Percentiles rank a stretch among this genome's conserved stretches.
Conservation (phyloP, 257 asterid genomes). For the Solanum arcanum region DNA sequence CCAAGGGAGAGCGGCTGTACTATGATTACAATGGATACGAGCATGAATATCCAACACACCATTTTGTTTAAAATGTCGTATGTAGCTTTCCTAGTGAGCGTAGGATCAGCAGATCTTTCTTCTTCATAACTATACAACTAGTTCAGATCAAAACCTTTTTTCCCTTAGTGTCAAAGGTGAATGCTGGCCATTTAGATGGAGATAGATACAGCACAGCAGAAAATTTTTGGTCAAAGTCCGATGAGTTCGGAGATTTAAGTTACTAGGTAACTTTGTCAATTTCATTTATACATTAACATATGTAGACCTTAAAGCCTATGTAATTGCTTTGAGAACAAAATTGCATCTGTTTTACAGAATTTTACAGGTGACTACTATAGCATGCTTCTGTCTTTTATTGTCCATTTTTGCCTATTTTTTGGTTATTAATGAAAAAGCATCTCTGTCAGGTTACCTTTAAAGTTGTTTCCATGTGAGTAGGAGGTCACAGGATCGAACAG, state of each 20-base stretch:
- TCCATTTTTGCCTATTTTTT: not conserved
- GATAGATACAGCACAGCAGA: not conserved
- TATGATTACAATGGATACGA: constrained; percentile 87
- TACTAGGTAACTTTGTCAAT: not conserved
- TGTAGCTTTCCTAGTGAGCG: not conserved
- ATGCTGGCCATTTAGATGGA: not conserved
- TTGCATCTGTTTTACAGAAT: not conserved
- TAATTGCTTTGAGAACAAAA: not conserved
- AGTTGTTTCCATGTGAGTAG: not conserved
- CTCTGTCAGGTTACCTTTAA: not conserved
- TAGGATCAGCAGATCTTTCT: constrained; percentile 10
- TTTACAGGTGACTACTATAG: not conserved
- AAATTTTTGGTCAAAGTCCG: not conserved
- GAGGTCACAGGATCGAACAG: not conserved
- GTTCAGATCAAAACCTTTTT: not conserved
- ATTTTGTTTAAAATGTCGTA: constrained; percentile 36
- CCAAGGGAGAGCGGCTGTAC: constrained; percentile 77
- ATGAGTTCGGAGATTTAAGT: not conserved
- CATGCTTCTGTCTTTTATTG: not conserved
- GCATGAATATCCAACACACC: constrained; percentile 78
- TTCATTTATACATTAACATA: not conserved
- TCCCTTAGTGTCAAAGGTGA: not conserved
- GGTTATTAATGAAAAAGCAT: not conserved
- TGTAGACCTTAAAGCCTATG: not conserved
- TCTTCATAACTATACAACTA: not conserved